These are phyloP conservation scores for Aspergillus quadricinctus DNA, from an alignment of 2,329 filamentous ascomycete species.

Conservation along the genomic window DNA sequence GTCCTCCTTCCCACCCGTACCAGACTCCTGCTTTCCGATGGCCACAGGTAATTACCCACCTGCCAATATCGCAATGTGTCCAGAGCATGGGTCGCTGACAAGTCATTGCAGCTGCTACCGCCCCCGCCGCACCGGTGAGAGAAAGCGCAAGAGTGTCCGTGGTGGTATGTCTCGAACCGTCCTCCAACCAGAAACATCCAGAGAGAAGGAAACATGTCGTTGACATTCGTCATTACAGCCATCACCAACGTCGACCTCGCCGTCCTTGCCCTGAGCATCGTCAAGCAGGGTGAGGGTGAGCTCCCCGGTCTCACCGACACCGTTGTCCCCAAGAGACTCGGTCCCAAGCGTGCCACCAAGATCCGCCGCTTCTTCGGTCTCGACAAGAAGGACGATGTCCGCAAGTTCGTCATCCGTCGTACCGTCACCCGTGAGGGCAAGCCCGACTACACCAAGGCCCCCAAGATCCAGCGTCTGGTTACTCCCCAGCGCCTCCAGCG, in stretches of 20 bases:
- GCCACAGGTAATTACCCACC: conserved; percentile 60
- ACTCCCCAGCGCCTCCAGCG: conserved; percentile 99
- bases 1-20: conserved; percentile 92
- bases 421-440: conserved; percentile 96
- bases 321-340: conserved; percentile 98
- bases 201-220: conserved; percentile 7
- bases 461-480: conserved; percentile 99
- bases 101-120: conserved; percentile 73
- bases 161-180: conserved; percentile 48
- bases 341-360: conserved; percentile 99
- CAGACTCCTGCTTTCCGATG: conserved; percentile 88
- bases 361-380: conserved; percentile 99
- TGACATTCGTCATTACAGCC: conserved; percentile 48
- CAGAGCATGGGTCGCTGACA: conserved; percentile 7
- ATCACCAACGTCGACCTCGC: conserved; percentile 95
- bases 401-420: conserved; percentile 99
- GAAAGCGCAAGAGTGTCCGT: conserved; percentile 98
- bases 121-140: conserved; percentile 93
- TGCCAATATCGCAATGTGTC: not conserved
- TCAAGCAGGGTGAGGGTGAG: conserved; percentile 96
- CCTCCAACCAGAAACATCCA: not conserved
- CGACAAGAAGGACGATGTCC: conserved; percentile 99
- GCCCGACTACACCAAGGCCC: conserved; percentile 98
- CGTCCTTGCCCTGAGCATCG: conserved; percentile 87
- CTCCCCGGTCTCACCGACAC: conserved; percentile 96